Evolutionary conservation across 768 basidiomycete species (phyloP), one percentile per base, ranked within the genome.

Genomic region (Podaxis pistillaris): DNA sequence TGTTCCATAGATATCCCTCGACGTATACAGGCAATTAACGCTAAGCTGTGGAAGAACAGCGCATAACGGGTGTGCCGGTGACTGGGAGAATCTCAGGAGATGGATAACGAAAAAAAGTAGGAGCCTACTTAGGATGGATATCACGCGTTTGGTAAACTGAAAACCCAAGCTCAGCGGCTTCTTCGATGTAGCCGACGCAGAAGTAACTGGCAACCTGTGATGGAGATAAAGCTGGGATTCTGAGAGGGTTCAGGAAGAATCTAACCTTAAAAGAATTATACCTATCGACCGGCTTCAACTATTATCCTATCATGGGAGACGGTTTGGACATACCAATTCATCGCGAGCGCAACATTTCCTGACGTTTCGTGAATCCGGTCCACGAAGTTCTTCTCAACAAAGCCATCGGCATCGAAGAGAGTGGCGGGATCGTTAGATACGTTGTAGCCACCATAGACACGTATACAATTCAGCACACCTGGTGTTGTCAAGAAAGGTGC

Each of bases 31-130:
- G 83, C 80, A 55, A 88, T 81, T 73, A 91, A 72, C 2, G 90
- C 83, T 38, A 91, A 77, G 65, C 81, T 86, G 69, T 90, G 89
- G 71, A 87, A 90, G 73, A 89, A 90, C 3, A 88, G 75, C 0
- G 80, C 81, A 69, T 85, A 90, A 53, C 88, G 87, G 50, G 83
- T 82, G 70, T 89, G 88, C 46, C 87, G 78, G 71, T 90, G 88
- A 66, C 87, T 90, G 44, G 19, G 28, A 38, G 9, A 49, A 41
- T 56, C 22, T 58, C 46, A 64, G 60, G 62, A 44, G 22, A 38
- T 28, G 47, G 51, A 3, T 17, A 44, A 41, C 4, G 47, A 19
- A 50, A 56, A 36, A 17, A 13, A 26, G 12, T n/a, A n/a, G n/a
- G 46, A n/a, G 70, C 79, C 58, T 70, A 89, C 87, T 89, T 89